Conservation (phyloP, 1,284 basidiomycete species). For the Apiotrichum montevideense region DNA sequence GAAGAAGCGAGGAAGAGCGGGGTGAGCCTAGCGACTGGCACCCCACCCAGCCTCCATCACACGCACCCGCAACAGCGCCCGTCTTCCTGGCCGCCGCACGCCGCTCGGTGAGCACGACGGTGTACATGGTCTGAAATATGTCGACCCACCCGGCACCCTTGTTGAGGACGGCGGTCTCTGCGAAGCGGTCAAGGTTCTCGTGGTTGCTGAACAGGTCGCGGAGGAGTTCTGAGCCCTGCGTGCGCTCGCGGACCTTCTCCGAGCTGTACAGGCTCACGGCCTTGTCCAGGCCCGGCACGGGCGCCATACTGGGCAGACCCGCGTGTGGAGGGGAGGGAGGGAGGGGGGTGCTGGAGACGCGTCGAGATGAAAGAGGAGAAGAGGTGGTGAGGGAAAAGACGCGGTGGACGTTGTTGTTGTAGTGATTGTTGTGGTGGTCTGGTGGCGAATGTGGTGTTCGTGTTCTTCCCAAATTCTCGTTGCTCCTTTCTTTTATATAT, state of each 20-base stretch:
- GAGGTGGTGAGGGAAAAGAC: no score
- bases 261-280: constrained; percentile 57
- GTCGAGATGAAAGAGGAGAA: no score
- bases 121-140: constrained; percentile 68
- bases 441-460: no score
- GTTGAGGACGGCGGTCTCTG: constrained; percentile 44
- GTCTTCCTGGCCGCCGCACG: constrained; percentile 50
- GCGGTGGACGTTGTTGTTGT: no score
- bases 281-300: constrained; percentile 38
- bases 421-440: no score
- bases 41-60: no score
- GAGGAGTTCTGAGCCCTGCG: constrained; percentile 58
- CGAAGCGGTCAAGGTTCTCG: constrained; percentile 50
- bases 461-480: no score
- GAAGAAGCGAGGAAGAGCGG: no score
- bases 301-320: constrained; percentile 6
- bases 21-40: no score
- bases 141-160: constrained; percentile 59
- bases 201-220: constrained; percentile 59
- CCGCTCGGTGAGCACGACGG: constrained; percentile 60
- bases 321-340: background rate
- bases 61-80: constrained; percentile 20
- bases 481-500: no score
- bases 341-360: background rate
- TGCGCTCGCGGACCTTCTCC: constrained; percentile 65